phyloP scores from a whole-genome alignment of 2,329 filamentous ascomycete genomes.

The Trichoderma brevicompactum region DNA sequence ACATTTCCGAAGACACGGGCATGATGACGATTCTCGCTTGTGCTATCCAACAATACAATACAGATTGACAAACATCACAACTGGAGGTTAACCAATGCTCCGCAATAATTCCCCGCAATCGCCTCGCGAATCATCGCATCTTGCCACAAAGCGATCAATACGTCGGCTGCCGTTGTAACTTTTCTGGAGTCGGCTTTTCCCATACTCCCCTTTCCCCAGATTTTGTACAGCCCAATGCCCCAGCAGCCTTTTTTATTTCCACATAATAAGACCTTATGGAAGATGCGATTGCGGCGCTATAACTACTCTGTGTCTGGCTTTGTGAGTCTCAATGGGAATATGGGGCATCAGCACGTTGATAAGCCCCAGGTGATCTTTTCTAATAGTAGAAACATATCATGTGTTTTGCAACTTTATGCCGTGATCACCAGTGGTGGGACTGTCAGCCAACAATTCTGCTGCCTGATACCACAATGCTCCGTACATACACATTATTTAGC shows the following conservation, averaged over 20 bases:
- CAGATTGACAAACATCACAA: not conserved
- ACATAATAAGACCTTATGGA: constrained; percentile 1
- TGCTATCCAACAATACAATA: no score
- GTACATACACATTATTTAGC: no score
- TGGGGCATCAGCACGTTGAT: no score
- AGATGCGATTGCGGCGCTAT: not conserved
- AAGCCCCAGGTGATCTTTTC: not conserved
- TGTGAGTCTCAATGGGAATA: not conserved
- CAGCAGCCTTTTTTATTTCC: not conserved
- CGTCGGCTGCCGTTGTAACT: not conserved
- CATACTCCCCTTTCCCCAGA: constrained; percentile 24
- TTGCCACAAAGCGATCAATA: constrained; percentile 1
- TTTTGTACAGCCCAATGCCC: not conserved
- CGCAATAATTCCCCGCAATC: constrained; percentile 4
- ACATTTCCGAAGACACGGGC: not conserved
- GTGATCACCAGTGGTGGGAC: not conserved
- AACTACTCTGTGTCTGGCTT: not conserved
- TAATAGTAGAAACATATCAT: not conserved
- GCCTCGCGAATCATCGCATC: not conserved
- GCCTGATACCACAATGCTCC: not conserved
- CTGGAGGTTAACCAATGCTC: not conserved
- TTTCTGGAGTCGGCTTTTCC: not conserved
- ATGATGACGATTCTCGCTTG: not conserved
- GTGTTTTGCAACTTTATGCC: not conserved
- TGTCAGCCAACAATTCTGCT: not conserved